Conservation (phyloP, 345 rosid species). For the Viola odorata region DNA sequence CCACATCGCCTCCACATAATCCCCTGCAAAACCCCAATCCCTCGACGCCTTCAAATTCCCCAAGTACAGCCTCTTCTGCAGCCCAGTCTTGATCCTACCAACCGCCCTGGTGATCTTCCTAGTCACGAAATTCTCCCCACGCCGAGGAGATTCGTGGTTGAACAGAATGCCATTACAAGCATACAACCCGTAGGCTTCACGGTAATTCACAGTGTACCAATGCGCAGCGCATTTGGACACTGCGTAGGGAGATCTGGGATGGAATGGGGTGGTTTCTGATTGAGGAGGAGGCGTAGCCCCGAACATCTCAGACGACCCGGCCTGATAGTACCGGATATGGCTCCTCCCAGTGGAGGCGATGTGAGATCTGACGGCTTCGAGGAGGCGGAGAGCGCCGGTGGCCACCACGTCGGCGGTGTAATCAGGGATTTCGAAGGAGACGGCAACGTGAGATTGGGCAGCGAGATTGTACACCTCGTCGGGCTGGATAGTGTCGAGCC, state of each 20-base stretch:
- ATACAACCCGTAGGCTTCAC: constrained; percentile 79
- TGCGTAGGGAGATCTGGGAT: constrained; percentile 96
- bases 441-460: constrained; percentile 93
- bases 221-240: constrained; percentile 93
- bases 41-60: constrained; percentile 86
- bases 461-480: constrained; percentile 95
- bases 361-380: constrained; percentile 93
- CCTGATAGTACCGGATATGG: constrained; percentile 74
- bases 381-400: constrained; percentile 86
- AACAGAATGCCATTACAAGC: constrained; percentile 92
- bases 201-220: constrained; percentile 95
- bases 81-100: constrained; percentile 78
- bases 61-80: constrained; percentile 74
- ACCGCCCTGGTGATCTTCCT: constrained; percentile 90
- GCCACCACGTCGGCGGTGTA: constrained; percentile 95
- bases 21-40: constrained; percentile 97
- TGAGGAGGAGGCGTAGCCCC: constrained; percentile 94
- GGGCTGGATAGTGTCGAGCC: constrained; percentile 81
- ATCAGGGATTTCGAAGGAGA: constrained; percentile 94
- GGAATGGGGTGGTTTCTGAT: constrained; percentile 73
- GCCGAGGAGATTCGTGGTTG: constrained; percentile 88
- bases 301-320: constrained; percentile 96
- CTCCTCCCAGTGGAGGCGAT: constrained; percentile 59
- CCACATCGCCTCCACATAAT: constrained; percentile 99
- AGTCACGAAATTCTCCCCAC: constrained; percentile 93